Percentiles rank a stretch among this genome's conserved stretches.
Conservation (phyloP, 2,329 filamentous ascomycete species). For the Amesomyces nigricolor region DNA sequence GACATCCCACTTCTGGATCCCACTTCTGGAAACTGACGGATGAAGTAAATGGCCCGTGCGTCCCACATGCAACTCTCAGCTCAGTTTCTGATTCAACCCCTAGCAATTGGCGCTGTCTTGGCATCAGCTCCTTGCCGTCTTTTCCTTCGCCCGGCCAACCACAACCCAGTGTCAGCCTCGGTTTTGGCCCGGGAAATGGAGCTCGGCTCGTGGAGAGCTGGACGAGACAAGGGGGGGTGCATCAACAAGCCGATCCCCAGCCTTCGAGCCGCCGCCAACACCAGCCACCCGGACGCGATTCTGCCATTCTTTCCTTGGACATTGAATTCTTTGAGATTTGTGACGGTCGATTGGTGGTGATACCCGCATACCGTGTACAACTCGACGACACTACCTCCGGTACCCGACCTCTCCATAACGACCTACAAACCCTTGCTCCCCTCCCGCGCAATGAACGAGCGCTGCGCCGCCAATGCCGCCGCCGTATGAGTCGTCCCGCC, state of each 20-base stretch:
- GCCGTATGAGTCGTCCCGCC: slow-evolving; percentile 58
- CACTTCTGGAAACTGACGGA: background rate
- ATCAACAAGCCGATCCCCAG: slow-evolving; percentile 19
- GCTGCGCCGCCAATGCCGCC: slow-evolving; percentile 48
- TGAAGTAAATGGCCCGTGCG: slow-evolving; percentile 15
- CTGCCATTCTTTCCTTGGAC: background rate
- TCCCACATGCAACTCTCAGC: slow-evolving; percentile 1
- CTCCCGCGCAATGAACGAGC: slow-evolving; percentile 36
- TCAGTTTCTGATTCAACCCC: background rate
- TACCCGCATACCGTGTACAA: background rate
- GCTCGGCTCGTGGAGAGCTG: slow-evolving; percentile 18
- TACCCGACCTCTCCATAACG: background rate
- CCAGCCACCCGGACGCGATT: slow-evolving; percentile 19
- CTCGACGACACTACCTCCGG: background rate
- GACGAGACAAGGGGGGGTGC: slow-evolving; percentile 1
- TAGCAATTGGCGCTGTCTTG: slow-evolving; percentile 10
- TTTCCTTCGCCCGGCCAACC: slow-evolving; percentile 26
- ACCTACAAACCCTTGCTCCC: no score
- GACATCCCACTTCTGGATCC: slow-evolving; percentile 15
- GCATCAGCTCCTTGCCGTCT: slow-evolving; percentile 16
- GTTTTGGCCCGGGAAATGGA: slow-evolving; percentile 23
- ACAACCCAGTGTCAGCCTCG: slow-evolving; percentile 20
- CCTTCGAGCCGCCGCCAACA: slow-evolving; percentile 5
- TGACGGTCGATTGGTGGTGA: slow-evolving; percentile 1
- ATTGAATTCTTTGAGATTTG: background rate